Percentiles rank a stretch among this genome's conserved stretches.
These are phyloP conservation scores for Fusarium sterilihyphosum DNA, from an alignment of 2,329 filamentous ascomycete species.

Conservation along the genomic window DNA sequence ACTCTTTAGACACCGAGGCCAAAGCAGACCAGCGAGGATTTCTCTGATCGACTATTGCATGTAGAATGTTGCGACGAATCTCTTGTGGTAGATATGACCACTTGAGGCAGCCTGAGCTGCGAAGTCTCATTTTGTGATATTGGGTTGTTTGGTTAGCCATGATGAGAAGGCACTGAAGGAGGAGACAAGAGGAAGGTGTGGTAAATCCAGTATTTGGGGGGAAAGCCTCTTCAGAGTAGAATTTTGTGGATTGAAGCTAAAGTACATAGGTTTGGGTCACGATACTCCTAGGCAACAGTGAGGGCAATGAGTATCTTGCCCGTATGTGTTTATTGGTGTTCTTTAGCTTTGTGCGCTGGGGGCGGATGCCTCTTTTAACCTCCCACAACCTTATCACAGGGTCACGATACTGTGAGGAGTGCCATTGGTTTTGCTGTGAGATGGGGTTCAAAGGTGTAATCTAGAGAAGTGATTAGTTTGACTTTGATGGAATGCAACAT, in stretches of 20 bases:
- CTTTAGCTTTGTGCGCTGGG: too few relatives aligned
- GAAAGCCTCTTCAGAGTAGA: background rate
- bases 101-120: background rate
- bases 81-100: background rate
- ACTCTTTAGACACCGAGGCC: constrained; percentile 5
- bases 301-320: too few relatives aligned
- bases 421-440: background rate
- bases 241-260: background rate
- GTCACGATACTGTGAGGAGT: background rate
- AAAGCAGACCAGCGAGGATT: background rate
- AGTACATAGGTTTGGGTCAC: background rate
- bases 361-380: too few relatives aligned
- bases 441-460: background rate
- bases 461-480: background rate
- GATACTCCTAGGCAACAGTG: background rate
- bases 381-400: too few relatives aligned
- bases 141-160: background rate
- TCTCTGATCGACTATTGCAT: background rate
- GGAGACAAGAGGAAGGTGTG: rapidly evolving
- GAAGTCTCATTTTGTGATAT: background rate
- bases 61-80: background rate
- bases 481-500: background rate
- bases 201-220: rapidly evolving
- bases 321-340: too few relatives aligned
- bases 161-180: background rate